Conservation (phyloP, 768 basidiomycete species). For the Cystobasidium tubakii region DNA sequence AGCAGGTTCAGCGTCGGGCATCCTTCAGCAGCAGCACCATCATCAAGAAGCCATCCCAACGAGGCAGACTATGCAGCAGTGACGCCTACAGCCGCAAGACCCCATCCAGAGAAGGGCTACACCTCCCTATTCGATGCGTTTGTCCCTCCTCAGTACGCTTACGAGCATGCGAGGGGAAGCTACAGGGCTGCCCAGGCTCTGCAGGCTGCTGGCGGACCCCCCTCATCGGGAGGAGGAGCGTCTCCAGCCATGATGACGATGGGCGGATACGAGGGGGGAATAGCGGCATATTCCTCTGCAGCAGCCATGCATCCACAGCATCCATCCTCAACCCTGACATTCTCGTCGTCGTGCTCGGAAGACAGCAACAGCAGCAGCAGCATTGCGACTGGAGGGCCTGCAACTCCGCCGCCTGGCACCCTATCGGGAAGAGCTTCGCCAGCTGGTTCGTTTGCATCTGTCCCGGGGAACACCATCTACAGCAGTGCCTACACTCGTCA, state of each 20-base stretch:
- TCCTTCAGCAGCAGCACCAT: background rate
- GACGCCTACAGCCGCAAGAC: background rate
- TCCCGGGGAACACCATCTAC: conserved; percentile 9
- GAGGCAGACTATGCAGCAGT: conserved; percentile 14
- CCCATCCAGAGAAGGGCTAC: conserved; percentile 4
- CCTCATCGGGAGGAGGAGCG: background rate
- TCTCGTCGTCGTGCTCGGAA: background rate
- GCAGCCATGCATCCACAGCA: background rate
- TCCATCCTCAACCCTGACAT: background rate
- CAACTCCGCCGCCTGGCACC: background rate
- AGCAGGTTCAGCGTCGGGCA: background rate
- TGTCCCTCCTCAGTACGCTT: background rate
- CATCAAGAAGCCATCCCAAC: background rate
- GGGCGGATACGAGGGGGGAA: background rate
- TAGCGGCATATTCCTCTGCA: background rate
- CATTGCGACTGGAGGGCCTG: background rate
- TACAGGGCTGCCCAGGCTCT: background rate
- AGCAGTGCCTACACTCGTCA: background rate
- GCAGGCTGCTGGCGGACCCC: background rate
- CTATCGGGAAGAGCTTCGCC: background rate
- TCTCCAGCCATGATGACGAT: background rate
- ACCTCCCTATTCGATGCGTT: background rate
- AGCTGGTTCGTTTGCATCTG: background rate
- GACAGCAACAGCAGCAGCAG: background rate
- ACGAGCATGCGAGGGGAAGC: background rate